These are phyloP conservation scores for Antrodiella citrinella DNA, from an alignment of 768 basidiomycete genomes.

Conservation along the genomic window DNA sequence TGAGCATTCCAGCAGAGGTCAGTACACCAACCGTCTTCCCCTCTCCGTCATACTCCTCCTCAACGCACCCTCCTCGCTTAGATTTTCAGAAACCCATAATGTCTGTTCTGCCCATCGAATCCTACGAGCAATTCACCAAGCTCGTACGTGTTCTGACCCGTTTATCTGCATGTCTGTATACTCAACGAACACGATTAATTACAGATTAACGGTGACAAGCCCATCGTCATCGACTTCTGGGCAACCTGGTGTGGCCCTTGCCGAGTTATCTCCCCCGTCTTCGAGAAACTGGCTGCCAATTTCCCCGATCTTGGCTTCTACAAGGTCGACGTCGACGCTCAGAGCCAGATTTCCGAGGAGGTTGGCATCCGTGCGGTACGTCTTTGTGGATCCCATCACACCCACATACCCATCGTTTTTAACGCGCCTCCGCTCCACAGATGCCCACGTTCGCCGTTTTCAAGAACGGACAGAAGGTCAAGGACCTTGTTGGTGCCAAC, in stretches of 20 bases:
- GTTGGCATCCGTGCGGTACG: constrained; percentile 56
- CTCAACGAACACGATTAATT: constrained; percentile 1
- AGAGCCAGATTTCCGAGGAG: constrained; percentile 44
- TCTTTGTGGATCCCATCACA: constrained; percentile 8
- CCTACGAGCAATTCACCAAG: constrained; percentile 30
- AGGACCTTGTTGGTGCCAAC: constrained; percentile 40
- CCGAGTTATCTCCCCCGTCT: constrained; percentile 54
- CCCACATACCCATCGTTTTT: constrained; percentile 14
- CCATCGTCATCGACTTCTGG: constrained; percentile 63
- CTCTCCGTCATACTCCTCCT: not conserved
- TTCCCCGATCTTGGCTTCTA: constrained; percentile 44
- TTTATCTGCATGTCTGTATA: no score
- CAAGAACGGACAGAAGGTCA: constrained; percentile 28
- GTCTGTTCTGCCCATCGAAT: constrained; percentile 31
- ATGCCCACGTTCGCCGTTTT: constrained; percentile 38
- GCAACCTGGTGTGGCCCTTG: constrained; percentile 75
- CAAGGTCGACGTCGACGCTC: constrained; percentile 68
- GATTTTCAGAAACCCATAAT: constrained; percentile 22
- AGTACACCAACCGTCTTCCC: no score
- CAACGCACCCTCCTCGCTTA: not conserved
- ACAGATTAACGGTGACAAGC: constrained; percentile 39
- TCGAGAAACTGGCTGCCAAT: constrained; percentile 43
- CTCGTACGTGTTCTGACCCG: constrained; percentile 41
- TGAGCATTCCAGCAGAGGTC: no score
- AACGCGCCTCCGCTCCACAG: constrained; percentile 17